Evolutionary conservation across 805 yeast genomes (phyloP), one percentile per base, ranked within the genome.

Genomic region (Komagataella kurtzmanii): DNA sequence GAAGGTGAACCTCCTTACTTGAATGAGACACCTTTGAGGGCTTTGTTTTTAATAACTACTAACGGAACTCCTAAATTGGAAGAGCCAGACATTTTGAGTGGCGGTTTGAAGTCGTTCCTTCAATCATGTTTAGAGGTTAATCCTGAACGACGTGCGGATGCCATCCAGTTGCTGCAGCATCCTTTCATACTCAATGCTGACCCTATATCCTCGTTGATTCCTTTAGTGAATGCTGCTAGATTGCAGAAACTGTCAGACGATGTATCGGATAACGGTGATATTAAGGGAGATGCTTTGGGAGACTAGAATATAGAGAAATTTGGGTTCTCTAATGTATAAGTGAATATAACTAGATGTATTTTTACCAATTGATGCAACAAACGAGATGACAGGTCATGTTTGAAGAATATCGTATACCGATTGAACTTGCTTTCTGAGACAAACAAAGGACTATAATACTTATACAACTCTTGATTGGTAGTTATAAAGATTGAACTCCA

Each of bases 1-100:
- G 99, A 93, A 68, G 97, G 97, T 23, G 99, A 93, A 65, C 99
- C 99, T 12, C 99, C 99, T 2, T 93, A 93, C 62, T 72, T 93
- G 64, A 91, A 91, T 61, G 99, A 93, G 66, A 88, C 95, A 44
- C 99, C 99, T 19, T 75, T 93, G 63, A 80, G 93, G 61, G 98
- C 98, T 0, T 72, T 93, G 50, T 93, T 90, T 67, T 73, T 93
- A 65, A 93, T 93, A 73, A 96, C 96, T 4, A 88, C 97, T 0
- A 91, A 88, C 61, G 99, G 99, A 51, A 93, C 98, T 0, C 99
- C 99, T 19, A 82, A 83, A 58, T 73, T 93, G 63, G 89, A 90
- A 66, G 88, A 89, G 61, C 89, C 91, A 2, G 88, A 82, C 52
- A 79, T 81, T 5, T 69, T 93, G 50, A 80, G 90, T 55, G 68